Conservation (phyloP, 1,139 yeast genomes). For the Suhomyces bolitotheri region DNA sequence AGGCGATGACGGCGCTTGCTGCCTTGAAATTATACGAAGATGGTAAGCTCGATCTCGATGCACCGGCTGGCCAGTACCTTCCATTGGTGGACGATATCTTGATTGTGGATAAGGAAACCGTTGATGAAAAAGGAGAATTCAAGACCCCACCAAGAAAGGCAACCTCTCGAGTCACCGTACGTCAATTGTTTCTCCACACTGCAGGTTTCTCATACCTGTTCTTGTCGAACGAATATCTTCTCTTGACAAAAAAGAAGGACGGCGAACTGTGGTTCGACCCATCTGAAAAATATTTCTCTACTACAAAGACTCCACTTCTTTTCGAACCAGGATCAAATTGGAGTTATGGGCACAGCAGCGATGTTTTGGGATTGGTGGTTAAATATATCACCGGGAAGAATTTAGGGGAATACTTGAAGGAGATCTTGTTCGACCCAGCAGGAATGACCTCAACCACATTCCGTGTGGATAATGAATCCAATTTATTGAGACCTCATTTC, state of each 20-base stretch:
- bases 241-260: constrained; percentile 19
- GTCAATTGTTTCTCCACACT: constrained; percentile 52
- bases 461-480: constrained; percentile 27
- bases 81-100: constrained; percentile 46
- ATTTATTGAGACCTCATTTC: constrained; percentile 29
- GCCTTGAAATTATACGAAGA: constrained; percentile 47
- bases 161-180: constrained; percentile 41
- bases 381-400: constrained; percentile 43
- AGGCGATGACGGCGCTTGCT: constrained; percentile 49
- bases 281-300: constrained; percentile 27
- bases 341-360: constrained; percentile 52
- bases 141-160: constrained; percentile 32
- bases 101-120: constrained; percentile 37
- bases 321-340: constrained; percentile 56
- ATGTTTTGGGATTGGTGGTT: constrained; percentile 54
- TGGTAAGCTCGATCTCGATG: constrained; percentile 45
- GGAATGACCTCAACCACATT: constrained; percentile 45
- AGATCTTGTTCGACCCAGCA: constrained; percentile 44
- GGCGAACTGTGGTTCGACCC: constrained; percentile 22
- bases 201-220: constrained; percentile 53
- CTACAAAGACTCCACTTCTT: constrained; percentile 40
- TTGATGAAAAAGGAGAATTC: constrained; percentile 33
- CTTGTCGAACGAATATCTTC: constrained; percentile 32
- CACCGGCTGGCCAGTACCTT: constrained; percentile 36
- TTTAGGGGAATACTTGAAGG: constrained; percentile 43